phyloP scores from a whole-genome alignment of 2,329 filamentous ascomycete genomes.

The Exophiala xenobiotica region DNA sequence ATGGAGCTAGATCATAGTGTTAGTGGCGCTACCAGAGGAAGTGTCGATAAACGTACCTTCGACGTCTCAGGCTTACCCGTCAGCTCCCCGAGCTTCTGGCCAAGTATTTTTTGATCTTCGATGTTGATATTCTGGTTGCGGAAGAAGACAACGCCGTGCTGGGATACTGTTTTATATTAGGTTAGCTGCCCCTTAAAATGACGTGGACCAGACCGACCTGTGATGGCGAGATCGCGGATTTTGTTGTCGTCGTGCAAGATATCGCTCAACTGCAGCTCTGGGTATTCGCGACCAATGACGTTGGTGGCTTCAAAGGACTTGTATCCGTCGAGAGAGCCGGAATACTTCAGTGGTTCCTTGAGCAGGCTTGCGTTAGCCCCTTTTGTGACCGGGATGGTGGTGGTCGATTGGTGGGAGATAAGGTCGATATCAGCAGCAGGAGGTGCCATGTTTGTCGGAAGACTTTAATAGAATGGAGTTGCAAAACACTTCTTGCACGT shows the following conservation, averaged over 20 bases:
- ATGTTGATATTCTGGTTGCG: slow-evolving; percentile 51
- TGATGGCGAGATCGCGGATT: slow-evolving; percentile 65
- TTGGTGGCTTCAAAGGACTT: slow-evolving; percentile 52
- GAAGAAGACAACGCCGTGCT: slow-evolving; percentile 56
- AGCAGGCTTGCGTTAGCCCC: slow-evolving; percentile 20
- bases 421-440: slow-evolving; percentile 23
- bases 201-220: slow-evolving; percentile 47
- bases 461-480: not conserved
- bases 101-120: slow-evolving; percentile 53
- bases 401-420: not conserved
- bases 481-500: too few relatives aligned
- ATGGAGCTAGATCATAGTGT: slow-evolving; percentile 33
- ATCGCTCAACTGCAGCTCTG: slow-evolving; percentile 51
- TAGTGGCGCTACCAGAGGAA: not conserved
- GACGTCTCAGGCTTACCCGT: slow-evolving; percentile 49
- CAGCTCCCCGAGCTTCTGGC: slow-evolving; percentile 49
- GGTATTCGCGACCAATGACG: slow-evolving; percentile 51
- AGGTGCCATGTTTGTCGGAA: slow-evolving; percentile 14
- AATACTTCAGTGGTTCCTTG: slow-evolving; percentile 38
- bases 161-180: slow-evolving; percentile 52
- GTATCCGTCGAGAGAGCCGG: slow-evolving; percentile 44
- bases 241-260: slow-evolving; percentile 63
- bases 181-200: slow-evolving; percentile 2
- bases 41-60: slow-evolving; percentile 21
- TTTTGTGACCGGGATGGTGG: slow-evolving; percentile 11